Conservation (phyloP, 768 basidiomycete genomes). For the Boletus tylopilopsis region DNA sequence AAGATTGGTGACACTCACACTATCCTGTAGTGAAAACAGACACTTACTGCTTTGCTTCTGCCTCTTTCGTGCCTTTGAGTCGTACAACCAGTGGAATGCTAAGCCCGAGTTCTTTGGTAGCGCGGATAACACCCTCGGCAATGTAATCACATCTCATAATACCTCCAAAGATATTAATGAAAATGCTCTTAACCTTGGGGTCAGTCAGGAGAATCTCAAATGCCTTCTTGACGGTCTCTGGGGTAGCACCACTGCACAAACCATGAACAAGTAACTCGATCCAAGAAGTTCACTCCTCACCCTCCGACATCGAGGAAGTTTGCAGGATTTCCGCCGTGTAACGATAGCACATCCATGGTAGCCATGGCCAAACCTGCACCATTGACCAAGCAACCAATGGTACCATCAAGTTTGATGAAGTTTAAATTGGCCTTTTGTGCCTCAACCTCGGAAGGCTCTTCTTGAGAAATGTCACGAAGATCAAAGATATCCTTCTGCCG, state of each 20-base stretch:
- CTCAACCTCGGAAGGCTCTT: constrained; percentile 96
- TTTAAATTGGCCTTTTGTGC: constrained; percentile 95
- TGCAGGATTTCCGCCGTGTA: constrained; percentile 95
- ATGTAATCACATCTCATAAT: constrained; percentile 99
- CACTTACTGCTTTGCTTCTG: constrained; percentile 89
- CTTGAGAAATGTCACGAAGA: constrained; percentile 90
- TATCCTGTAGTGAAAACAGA: not conserved
- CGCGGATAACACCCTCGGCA: constrained; percentile 97
- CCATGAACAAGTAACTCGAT: not conserved
- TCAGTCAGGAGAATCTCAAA: constrained; percentile 93
- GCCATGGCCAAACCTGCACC: constrained; percentile 99
- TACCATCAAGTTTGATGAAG: constrained; percentile 99
- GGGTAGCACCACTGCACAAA: constrained; percentile 81
- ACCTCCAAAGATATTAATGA: constrained; percentile 97
- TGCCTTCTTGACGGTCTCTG: constrained; percentile 99
- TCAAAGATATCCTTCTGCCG: constrained; percentile 87
- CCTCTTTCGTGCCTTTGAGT: constrained; percentile 95
- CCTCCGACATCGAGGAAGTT: constrained; percentile 99
- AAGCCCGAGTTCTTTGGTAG: constrained; percentile 86
- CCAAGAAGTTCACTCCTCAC: constrained; percentile 35
- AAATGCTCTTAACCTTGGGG: constrained; percentile 94
- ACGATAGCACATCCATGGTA: constrained; percentile 97
- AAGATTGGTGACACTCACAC: constrained; percentile 2
- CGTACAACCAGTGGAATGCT: constrained; percentile 88
- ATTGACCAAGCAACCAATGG: constrained; percentile 95